Base-by-base conservation (phyloP, 805 yeast species). In the Kregervanrija delftensis region DNA sequence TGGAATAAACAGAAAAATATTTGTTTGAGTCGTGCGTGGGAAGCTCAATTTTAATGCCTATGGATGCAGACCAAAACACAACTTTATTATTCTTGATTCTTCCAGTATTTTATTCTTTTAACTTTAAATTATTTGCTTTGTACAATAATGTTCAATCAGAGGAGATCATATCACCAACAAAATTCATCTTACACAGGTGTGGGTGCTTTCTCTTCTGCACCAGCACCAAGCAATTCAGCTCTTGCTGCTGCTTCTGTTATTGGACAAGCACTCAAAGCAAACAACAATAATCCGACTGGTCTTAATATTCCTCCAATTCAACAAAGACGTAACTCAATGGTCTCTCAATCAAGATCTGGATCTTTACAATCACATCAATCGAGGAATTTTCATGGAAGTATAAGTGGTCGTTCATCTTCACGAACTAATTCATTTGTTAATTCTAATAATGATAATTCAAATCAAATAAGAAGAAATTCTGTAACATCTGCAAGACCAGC, bases 161-260 rank as follows among this genome's bases (percentile, higher is more conserved):
- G 16, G 39, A n/a, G 16, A 36, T 14, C 14, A 13, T 13, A n/a
- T 13, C 13, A 36, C 17, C 39, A 12, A 8, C 39, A 36, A 15
- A 16, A 22, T 22, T 22, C 48, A 3, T 47, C 51, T 6, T 50
- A 50, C 30, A 50, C 53, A 2, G 53, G 53, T 9, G 53, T 50
- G 5, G 48, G 51, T 3, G 53, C 53, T 1, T 50, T 50, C 39
- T 47, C 51, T 10, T 41, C 51, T 3, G 48, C 46, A 11, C 53
- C 53, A 1, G 50, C 58, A 2, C 66, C 72, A 9, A 65, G 68
- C 46, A 64, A 77, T 3, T 74, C 74, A 40, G 86, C 86, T 1
- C 52, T 79, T 22, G 86, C 84, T 6, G 86, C 86, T 22, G 85
- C 85, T 3, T 63, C 76, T 8, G 77, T 77, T 3, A 71, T 76